Conservation (phyloP, 345 rosid genomes). For the Eutrema japonicum region DNA sequence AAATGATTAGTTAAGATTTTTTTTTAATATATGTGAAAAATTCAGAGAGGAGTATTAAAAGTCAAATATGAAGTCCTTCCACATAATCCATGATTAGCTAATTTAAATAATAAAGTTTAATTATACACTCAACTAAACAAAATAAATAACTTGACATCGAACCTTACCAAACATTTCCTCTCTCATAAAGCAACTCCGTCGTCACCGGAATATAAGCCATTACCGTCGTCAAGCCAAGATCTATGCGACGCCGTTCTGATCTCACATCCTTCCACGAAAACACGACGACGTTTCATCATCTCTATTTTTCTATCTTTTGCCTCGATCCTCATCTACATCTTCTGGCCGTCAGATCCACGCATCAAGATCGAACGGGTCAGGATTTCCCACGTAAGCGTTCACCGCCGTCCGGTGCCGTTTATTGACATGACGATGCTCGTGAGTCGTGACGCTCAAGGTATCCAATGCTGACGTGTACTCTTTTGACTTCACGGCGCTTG, state of each 20-base stretch:
- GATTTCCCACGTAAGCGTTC: conserved; percentile 56
- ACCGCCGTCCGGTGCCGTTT: conserved; percentile 49
- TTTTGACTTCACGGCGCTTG: conserved; percentile 59
- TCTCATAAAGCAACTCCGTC: conserved; percentile 40
- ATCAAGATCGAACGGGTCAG: conserved; percentile 59
- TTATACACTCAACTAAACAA: conserved; percentile 13
- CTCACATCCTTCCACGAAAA: conserved; percentile 21
- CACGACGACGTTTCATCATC: conserved; percentile 43
- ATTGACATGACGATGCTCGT: conserved; percentile 62
- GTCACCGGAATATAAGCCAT: conserved; percentile 23
- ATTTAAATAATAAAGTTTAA: conserved; percentile 9
- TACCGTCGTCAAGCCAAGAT: conserved; percentile 15
- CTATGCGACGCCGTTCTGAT: conserved; percentile 44
- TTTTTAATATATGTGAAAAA: too few relatives aligned
- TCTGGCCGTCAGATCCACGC: conserved; percentile 83
- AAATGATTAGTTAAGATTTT: too few relatives aligned
- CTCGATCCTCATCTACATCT: conserved; percentile 45
- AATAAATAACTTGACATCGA: conserved; percentile 27
- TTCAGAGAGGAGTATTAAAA: too few relatives aligned
- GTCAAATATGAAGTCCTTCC: neutral
- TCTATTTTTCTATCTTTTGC: conserved; percentile 45
- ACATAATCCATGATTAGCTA: conserved; percentile 2
- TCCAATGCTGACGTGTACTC: conserved; percentile 70
- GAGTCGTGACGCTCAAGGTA: conserved; percentile 59
- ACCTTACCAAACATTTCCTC: conserved; percentile 33